phyloP scores from a whole-genome alignment of 805 yeast genomes.

The Candida glaebosa region DNA sequence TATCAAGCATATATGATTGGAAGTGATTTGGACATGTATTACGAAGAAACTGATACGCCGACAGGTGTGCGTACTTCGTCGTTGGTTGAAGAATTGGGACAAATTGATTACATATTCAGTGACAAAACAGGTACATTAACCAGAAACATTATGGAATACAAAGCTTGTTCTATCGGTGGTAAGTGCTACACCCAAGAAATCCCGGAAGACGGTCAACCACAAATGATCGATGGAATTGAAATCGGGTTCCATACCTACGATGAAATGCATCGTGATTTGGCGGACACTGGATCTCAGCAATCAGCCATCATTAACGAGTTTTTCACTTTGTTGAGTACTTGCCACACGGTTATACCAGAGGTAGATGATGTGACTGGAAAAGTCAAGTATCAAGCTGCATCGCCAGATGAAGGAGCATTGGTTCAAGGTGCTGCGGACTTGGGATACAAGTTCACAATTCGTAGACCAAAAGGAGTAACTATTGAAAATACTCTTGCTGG shows the following conservation, averaged over 20 bases:
- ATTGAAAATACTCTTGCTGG: slow-evolving; percentile 52
- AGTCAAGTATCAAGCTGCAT: slow-evolving; percentile 95
- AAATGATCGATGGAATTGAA: slow-evolving; percentile 72
- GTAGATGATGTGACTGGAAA: slow-evolving; percentile 50
- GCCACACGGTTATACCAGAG: slow-evolving; percentile 98
- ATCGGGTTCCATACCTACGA: slow-evolving; percentile 74
- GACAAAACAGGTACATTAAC: slow-evolving; percentile 98
- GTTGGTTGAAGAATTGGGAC: slow-evolving; percentile 95
- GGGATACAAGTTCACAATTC: slow-evolving; percentile 79
- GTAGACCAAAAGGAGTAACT: slow-evolving; percentile 81
- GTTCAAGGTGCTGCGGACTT: slow-evolving; percentile 93
- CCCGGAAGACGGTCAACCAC: slow-evolving; percentile 84
- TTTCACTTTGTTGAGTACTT: slow-evolving; percentile 78
- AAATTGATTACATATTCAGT: slow-evolving; percentile 91
- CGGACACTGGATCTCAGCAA: slow-evolving; percentile 41
- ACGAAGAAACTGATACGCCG: slow-evolving; percentile 85
- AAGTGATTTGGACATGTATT: slow-evolving; percentile 91
- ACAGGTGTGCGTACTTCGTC: slow-evolving; percentile 94
- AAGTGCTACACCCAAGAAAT: slow-evolving; percentile 80
- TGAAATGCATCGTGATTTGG: slow-evolving; percentile 49
- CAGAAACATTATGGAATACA: slow-evolving; percentile 94
- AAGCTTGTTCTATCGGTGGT: slow-evolving; percentile 90
- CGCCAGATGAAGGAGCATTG: slow-evolving; percentile 98
- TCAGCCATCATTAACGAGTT: slow-evolving; percentile 64
- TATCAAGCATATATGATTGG: slow-evolving; percentile 93